A percentile compares a stretch with the other conserved stretches of the same genome.
phyloP scores from a whole-genome alignment of 805 yeast species.

The Barnettozyma californica region DNA sequence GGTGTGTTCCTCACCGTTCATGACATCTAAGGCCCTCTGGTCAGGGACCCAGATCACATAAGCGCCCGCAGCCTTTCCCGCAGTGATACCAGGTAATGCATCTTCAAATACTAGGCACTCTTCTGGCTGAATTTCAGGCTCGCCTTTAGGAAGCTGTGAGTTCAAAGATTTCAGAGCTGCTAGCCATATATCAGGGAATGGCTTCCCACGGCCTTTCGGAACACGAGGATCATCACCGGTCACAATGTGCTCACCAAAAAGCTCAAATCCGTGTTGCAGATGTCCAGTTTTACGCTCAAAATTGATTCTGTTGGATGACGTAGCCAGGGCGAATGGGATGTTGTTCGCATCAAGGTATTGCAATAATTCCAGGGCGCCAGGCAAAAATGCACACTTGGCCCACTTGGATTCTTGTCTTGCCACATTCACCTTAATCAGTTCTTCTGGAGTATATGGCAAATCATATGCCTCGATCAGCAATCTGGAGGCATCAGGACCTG shows the following conservation, averaged over 20 bases:
- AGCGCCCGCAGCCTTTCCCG: conserved; percentile 81
- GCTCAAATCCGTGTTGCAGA: conserved; percentile 53
- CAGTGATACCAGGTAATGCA: conserved; percentile 84
- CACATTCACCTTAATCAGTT: conserved; percentile 48
- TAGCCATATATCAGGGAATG: conserved; percentile 89
- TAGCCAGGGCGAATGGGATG: conserved; percentile 86
- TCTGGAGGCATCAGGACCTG: conserved; percentile 67
- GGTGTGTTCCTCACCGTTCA: conserved; percentile 44
- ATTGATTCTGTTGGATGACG: conserved; percentile 65
- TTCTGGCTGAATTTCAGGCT: conserved; percentile 51
- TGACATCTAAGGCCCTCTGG: conserved; percentile 54
- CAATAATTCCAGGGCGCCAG: conserved; percentile 79
- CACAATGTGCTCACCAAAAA: conserved; percentile 63
- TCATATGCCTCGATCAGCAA: conserved; percentile 63
- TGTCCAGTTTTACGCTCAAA: conserved; percentile 71
- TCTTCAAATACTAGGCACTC: conserved; percentile 94
- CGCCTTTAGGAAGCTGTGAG: conserved; percentile 36
- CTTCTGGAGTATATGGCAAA: conserved; percentile 63
- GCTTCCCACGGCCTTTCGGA: conserved; percentile 86
- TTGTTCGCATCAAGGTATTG: conserved; percentile 41
- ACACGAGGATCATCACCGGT: conserved; percentile 88
- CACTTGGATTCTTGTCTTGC: conserved; percentile 49
- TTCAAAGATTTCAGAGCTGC: conserved; percentile 72
- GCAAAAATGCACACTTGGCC: conserved; percentile 61
- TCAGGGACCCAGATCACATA: conserved; percentile 95